Evolutionary conservation across 1,139 yeast genomes (phyloP), one percentile per base, ranked within the genome.

Genomic region (Candida buenavistaensis): DNA sequence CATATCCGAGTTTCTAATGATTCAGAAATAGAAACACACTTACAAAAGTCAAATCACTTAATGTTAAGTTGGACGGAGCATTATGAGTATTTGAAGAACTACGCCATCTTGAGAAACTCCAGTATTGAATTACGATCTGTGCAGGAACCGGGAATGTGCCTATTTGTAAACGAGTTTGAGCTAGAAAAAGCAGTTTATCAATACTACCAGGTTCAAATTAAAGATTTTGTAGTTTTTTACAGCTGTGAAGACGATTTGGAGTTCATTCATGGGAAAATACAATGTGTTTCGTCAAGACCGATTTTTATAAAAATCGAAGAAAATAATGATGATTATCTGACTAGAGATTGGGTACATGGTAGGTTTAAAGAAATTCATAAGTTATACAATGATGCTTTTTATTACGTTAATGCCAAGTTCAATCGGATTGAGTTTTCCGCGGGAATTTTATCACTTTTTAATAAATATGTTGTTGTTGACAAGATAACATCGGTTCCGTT

Each of bases 131-230:
- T 28, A 14, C 20, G 26, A 14, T 28, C 31, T 3, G 8, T 28
- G 6, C 6, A 22, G 5, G 31, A 28, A 14, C 26, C 31, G 5
- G 11, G 23, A 3, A 5, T 22, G 14, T 22, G n/a, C 16, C 7
- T 22, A 16, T 22, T 14, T 23, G 20, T 28, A 3, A 28, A 16
- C 22, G 31, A 28, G 22, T 16, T 13, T 3, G 31, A 28, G 11
- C n/a, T 28, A n/a, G 20, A 28, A 23, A 28, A 28, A n/a, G 31
- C 31, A 28, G 20, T 28, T 14, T 28, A 21, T 22, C 31, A 28
- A 23, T 28, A 28, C 15, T 28, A 28, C 15, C 31, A 23, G 15
- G n/a, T 28, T 14, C 14, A 22, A 15, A 28, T 22, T 22, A 28
- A 28, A 23, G 31, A 28, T 23, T 28, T 28, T 14, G n/a, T 22